Percentiles rank a stretch among this genome's conserved stretches.
These are phyloP conservation scores for Rhytidhysteron rufulum DNA, from an alignment of 2,329 filamentous ascomycete genomes.

Conservation along the genomic window DNA sequence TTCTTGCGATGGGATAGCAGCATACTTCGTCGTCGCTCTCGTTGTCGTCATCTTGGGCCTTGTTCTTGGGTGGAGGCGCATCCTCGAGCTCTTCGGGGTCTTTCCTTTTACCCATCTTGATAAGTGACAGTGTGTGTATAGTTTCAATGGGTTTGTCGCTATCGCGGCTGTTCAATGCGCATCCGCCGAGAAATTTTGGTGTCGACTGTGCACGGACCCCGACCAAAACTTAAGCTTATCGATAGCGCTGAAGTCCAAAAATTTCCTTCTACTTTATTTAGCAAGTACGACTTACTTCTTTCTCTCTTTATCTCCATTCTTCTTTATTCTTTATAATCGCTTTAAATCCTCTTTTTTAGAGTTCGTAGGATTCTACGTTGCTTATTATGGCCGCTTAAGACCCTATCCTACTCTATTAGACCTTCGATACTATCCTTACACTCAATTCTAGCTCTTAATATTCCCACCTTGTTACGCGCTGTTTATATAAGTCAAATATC, in stretches of 20 bases:
- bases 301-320: background rate
- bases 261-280: slow-evolving; percentile 2
- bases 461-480: slow-evolving; percentile 70
- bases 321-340: slow-evolving; percentile 1
- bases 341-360: no score
- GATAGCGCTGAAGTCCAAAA: slow-evolving; percentile 2
- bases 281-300: background rate
- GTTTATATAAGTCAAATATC: slow-evolving; percentile 73
- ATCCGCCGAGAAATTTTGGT: slow-evolving; percentile 14
- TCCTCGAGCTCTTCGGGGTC: slow-evolving; percentile 32
- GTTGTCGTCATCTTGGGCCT: slow-evolving; percentile 29
- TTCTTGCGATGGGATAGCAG: slow-evolving; percentile 8
- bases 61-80: slow-evolving; percentile 23
- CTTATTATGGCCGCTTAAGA: slow-evolving; percentile 36
- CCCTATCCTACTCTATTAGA: slow-evolving; percentile 45
- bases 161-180: background rate
- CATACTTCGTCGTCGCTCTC: slow-evolving; percentile 37
- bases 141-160: background rate
- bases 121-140: slow-evolving; percentile 15
- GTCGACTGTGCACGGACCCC: slow-evolving; percentile 12
- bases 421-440: slow-evolving; percentile 66
- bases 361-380: slow-evolving; percentile 4
- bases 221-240: slow-evolving; percentile 2
- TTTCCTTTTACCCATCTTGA: slow-evolving; percentile 35
- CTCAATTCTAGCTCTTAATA: slow-evolving; percentile 72